Evolutionary conservation across 129 eudicot species (phyloP).

Genomic region (Chrysanthemum lavandulifolium): DNA sequence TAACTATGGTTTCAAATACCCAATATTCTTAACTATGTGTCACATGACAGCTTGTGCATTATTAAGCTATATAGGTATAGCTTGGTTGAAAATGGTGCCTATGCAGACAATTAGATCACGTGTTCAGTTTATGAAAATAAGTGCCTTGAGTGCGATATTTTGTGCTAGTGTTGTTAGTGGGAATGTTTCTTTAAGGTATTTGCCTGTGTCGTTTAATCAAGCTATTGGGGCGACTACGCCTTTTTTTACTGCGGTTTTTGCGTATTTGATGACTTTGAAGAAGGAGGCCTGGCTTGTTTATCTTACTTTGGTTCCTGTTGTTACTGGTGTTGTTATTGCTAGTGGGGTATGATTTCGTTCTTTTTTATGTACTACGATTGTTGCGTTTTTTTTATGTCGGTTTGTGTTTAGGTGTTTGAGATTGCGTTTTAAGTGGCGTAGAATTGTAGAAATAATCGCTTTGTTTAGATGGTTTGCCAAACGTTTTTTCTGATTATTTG

Average conservation of each 20-base stretch:
- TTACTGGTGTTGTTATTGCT: slow-evolving; percentile 82
- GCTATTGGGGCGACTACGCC: slow-evolving; percentile 97
- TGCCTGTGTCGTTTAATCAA: slow-evolving; percentile 89
- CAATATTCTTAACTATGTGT: slow-evolving; percentile 85
- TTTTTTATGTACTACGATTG: not conserved
- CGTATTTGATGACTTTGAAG: slow-evolving; percentile 71
- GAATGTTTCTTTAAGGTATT: slow-evolving; percentile 69
- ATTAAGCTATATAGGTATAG: slow-evolving; percentile 74
- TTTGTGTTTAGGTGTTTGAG: not conserved
- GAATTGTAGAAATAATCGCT: no score
- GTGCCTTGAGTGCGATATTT: slow-evolving; percentile 64
- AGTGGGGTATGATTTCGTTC: slow-evolving; percentile 63
- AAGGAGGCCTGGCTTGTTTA: slow-evolving; percentile 81
- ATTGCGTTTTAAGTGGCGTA: not conserved
- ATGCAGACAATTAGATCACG: slow-evolving; percentile 74
- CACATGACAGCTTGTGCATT: slow-evolving; percentile 90
- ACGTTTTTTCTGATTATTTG: no score
- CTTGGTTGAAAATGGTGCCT: slow-evolving; percentile 82
- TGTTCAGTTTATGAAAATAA: slow-evolving; percentile 65
- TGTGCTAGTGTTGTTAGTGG: slow-evolving; percentile 94
- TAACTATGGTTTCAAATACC: slow-evolving; percentile 80
- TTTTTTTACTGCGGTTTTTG: slow-evolving; percentile 88
- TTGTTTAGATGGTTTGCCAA: no score
- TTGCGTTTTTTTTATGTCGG: not conserved
- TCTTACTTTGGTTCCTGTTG: slow-evolving; percentile 74